Evolutionary conservation across 2,329 filamentous ascomycete species (phyloP).

Genomic region (Talaromyces pinophilus): DNA sequence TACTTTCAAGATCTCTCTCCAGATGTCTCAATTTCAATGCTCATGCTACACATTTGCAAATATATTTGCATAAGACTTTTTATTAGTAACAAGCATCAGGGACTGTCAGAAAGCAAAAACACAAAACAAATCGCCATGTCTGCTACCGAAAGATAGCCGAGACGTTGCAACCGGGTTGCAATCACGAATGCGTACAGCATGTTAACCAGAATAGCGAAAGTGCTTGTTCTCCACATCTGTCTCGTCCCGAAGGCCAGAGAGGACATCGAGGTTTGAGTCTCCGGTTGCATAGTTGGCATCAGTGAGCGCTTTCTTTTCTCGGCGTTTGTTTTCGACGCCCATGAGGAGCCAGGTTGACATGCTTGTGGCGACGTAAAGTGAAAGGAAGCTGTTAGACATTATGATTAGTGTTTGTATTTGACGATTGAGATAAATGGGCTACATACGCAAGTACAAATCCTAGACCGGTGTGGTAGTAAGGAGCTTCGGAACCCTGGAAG

Average conservation of each 20-base stretch:
- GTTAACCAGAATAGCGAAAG: neutral
- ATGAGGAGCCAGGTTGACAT: neutral
- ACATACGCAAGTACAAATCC: constrained; percentile 1
- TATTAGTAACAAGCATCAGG: neutral
- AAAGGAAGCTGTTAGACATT: neutral
- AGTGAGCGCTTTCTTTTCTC: neutral
- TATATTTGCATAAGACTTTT: neutral
- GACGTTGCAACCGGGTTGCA: neutral
- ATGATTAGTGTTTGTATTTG: neutral
- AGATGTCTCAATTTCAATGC: neutral
- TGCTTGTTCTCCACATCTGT: constrained; percentile 1
- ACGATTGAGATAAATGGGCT: neutral
- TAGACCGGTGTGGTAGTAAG: constrained; percentile 26
- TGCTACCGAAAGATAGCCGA: neutral
- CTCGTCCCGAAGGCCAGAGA: constrained; percentile 1
- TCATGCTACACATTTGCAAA: neutral
- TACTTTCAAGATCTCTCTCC: neutral
- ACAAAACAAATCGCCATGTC: neutral
- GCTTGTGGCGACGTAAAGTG: neutral
- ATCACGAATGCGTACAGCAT: neutral
- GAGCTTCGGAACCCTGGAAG: constrained; percentile 26
- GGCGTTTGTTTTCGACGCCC: neutral
- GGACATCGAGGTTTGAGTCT: neutral
- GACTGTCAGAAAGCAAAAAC: neutral
- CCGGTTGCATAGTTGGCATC: neutral